Evolutionary conservation across 176 grass and related monocot species (phyloP), one percentile per base, ranked within the genome.

Genomic region (Lolium multiflorum): DNA sequence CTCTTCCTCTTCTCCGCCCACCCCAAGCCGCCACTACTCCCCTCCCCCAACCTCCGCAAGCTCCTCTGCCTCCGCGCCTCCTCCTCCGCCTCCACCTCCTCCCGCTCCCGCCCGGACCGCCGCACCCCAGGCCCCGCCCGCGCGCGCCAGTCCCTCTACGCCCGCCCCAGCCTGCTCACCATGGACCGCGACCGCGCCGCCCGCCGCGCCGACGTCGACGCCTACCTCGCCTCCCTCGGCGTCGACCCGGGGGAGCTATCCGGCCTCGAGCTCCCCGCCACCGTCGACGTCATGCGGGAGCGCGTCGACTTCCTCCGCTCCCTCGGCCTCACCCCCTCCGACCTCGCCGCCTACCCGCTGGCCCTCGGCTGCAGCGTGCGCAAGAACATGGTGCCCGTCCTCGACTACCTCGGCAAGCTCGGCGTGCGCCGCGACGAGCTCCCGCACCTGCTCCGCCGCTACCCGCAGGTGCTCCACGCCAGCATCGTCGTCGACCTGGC

Each of bases 371-470:
- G 93, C 82, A 95, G 93, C 85, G 90, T 95, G 43, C 91, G 89
- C 83, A 95, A 95, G 90, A 95, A 95, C 80, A 95, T 95, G 90
- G 83, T 95, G 59, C 93, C 93, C 43, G 93, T 95, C 69, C 93
- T 95, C 90, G 93, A 95, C 83, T 95, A 88, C 82, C 93, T 95
- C 79, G 93, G 93, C 55, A 95, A 92, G 83, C 55, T 95, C 54
- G 93, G 93, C 54, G 90, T 95, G 69, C 85, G 88, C 82, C 83
- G 84, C 47, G 84, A 89, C 62, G 73, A 86, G 37, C 88, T 95
- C 83, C 88, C 93, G 14, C 82, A 84, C 62, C 89, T 95, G 75
- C 88, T 95, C 43, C 88, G 93, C 25, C 93, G 83, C 38, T 92
- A 95, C 79, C 93, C 93, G 70, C 93, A 95, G 86, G 85, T 95